Evolutionary conservation across 441 rosid genomes (phyloP).

Genomic region (Eruca vesicaria): DNA sequence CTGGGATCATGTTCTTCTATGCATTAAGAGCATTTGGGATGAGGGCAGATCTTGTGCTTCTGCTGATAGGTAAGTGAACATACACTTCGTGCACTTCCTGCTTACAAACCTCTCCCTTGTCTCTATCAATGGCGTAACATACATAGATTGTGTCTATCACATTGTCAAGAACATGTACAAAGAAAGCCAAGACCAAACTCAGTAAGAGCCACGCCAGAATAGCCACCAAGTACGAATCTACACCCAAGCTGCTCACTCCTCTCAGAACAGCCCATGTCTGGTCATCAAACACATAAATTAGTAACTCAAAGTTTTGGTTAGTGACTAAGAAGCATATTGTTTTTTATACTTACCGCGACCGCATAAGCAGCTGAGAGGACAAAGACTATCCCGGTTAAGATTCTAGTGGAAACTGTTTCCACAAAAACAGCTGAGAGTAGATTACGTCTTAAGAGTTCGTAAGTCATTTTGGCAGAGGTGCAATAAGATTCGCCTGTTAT

Average conservation of each 20-base stretch:
- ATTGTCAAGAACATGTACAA: constrained; percentile 72
- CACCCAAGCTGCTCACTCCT: constrained; percentile 60
- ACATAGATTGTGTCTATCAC: constrained; percentile 75
- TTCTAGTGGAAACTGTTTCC: constrained; percentile 75
- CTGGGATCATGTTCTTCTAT: constrained; percentile 16
- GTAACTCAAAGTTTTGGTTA: not conserved
- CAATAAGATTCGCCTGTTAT: constrained; percentile 90
- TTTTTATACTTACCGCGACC: constrained; percentile 50
- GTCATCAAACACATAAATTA: constrained; percentile 6
- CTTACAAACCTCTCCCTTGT: constrained; percentile 80
- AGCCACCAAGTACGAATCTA: constrained; percentile 55
- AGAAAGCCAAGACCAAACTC: constrained; percentile 58
- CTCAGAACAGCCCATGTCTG: constrained; percentile 70
- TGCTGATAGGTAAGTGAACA: constrained; percentile 60
- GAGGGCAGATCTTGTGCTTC: constrained; percentile 50
- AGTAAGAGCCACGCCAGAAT: constrained; percentile 63
- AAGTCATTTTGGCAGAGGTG: constrained; percentile 82
- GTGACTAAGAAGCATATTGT: not conserved
- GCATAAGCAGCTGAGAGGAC: constrained; percentile 78
- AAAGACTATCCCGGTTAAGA: constrained; percentile 65
- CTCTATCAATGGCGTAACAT: constrained; percentile 75
- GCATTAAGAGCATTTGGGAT: constrained; percentile 36
- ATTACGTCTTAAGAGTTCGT: constrained; percentile 79
- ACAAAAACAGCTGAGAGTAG: constrained; percentile 85
- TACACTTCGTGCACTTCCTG: constrained; percentile 86